Base-by-base conservation (phyloP, 441 rosid species). In the Eutrema salsugineum region DNA sequence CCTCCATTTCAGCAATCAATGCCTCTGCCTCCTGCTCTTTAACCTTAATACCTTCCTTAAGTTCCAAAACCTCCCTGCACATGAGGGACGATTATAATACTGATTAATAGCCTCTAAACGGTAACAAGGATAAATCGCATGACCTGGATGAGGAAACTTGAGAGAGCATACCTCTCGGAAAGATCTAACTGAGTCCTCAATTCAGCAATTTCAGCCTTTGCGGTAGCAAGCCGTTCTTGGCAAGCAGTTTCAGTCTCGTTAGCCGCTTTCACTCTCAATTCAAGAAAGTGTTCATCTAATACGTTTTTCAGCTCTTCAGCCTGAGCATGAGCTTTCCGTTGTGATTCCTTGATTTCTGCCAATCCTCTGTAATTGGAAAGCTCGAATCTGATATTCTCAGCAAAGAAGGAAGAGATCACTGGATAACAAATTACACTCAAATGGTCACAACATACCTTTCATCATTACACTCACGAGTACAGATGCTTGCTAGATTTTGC, bases 231-330 rank as follows among this genome's bases (percentile, higher is more conserved):
- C 80, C 99, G 89, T 83, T 81, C 85, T 71, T 86, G 95, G 82
- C 98, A 93, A 58, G 97, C 97, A 83, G 82, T 88, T 78, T 91
- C 95, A 36, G 97, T 89, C 81, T 93, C 97, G 68, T 87, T 86
- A 76, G 99, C 99, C 51, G 98, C 99, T 84, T 85, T 91, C 68
- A 93, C 97, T 85, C 99, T 88, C 84, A 95, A 75, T 82, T 95
- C 97, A 35, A 93, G 83, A 82, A 89, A 81, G 79, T 95, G 97
- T 76, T 95, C 98, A 68, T 89, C 95, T 66, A 95, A 80, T 62
- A 88, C 94, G 57, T 77, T 83, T 78, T 79, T 83, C 77, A 95
- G 79, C 70, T 82, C 81, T 78, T 81, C 90, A 79, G 94, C 91
- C 88, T 95, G 98, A 15, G 84, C 79, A 12, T 60, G 82, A 73